These are phyloP conservation scores for Zizania latifolia DNA, from an alignment of 176 grass and related monocot genomes.

Conservation along the genomic window DNA sequence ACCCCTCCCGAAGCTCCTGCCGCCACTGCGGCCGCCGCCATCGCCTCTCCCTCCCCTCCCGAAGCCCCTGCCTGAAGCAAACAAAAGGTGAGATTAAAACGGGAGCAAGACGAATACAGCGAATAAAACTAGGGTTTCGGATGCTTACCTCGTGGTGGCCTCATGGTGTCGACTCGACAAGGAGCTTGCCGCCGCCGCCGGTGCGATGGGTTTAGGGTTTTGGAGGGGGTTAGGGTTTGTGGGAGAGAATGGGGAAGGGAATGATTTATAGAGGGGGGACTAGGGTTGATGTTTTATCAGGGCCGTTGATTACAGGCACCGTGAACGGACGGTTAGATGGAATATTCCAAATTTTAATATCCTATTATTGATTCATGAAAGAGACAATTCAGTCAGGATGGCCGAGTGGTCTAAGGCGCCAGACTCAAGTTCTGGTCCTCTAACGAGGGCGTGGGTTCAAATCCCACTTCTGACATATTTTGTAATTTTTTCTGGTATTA, in stretches of 20 bases:
- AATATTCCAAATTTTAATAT: too few species aligned
- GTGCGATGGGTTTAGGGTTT: conserved; percentile 41
- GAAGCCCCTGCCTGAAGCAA: conserved; percentile 1
- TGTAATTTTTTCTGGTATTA: neutral
- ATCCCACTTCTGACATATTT: conserved; percentile 51
- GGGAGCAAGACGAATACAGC: neutral
- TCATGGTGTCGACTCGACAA: conserved; percentile 24
- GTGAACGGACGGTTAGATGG: conserved; percentile 4
- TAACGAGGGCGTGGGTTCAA: conserved; percentile 67
- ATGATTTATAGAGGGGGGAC: conserved; percentile 18
- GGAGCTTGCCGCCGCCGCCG: conserved; percentile 11
- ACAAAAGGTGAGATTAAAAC: neutral
- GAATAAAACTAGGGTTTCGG: neutral
- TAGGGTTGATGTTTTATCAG: conserved; percentile 16
- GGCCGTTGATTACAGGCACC: neutral
- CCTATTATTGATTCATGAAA: too few species aligned
- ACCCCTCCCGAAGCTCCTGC: conserved; percentile 22
- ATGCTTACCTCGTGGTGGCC: conserved; percentile 38
- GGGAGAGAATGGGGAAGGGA: too few species aligned
- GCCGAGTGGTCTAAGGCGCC: conserved; percentile 99
- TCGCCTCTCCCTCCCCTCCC: conserved; percentile 32
- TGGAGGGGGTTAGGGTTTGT: conserved; percentile 7
- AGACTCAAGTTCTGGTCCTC: conserved; percentile 99
- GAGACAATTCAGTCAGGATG: conserved; percentile 79
- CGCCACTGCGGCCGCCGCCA: conserved; percentile 24